A percentile compares a stretch with the other conserved stretches of the same genome.
These are phyloP conservation scores for Sequoia sempervirens DNA, from an alignment of 75 land plant genomes.

Conservation along the genomic window DNA sequence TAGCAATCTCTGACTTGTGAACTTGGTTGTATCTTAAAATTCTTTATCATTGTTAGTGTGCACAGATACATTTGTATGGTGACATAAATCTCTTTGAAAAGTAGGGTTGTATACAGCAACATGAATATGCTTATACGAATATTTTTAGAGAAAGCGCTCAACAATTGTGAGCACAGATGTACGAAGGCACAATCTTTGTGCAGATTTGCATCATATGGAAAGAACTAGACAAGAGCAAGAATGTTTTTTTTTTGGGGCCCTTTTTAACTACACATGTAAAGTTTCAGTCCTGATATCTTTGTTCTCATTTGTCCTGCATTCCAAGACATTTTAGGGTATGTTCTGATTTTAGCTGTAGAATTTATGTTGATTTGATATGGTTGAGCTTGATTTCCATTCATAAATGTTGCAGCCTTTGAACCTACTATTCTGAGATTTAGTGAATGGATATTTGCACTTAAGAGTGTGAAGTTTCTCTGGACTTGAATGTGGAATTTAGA, in stretches of 20 bases:
- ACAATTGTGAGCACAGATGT: neutral
- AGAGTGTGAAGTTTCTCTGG: neutral
- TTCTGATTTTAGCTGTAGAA: neutral
- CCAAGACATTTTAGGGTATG: neutral
- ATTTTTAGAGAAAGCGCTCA: neutral
- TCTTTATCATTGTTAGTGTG: neutral
- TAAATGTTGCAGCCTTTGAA: neutral
- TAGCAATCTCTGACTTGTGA: neutral
- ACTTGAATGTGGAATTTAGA: neutral
- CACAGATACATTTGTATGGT: neutral
- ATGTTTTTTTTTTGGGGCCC: neutral
- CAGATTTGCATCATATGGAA: neutral
- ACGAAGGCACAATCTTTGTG: neutral
- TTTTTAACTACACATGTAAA: neutral
- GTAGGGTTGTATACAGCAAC: neutral
- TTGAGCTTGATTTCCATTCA: neutral
- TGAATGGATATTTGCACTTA: neutral
- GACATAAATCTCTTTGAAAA: neutral
- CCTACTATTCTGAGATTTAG: neutral
- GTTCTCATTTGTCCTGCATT: neutral
- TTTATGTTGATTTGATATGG: neutral
- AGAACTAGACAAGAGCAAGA: neutral
- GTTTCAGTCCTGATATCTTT: neutral
- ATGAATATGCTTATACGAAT: neutral
- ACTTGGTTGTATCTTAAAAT: neutral